These are phyloP conservation scores for Hypoxylon fuscum DNA, from an alignment of 495 filamentous ascomycete genomes.

Conservation along the genomic window DNA sequence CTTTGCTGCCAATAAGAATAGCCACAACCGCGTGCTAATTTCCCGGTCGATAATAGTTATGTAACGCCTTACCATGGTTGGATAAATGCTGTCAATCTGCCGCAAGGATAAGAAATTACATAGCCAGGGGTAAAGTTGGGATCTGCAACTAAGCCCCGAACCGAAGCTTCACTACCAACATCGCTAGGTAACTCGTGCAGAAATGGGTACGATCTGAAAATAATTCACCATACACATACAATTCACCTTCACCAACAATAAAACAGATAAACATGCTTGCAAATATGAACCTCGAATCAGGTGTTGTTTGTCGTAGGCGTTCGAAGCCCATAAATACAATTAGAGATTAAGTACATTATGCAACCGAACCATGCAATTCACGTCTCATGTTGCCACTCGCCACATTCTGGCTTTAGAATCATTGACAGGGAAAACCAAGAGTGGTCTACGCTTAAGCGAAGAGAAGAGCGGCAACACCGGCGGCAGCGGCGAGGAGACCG, in stretches of 20 bases:
- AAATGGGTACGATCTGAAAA: too few species aligned
- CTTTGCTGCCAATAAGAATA: constrained; percentile 7
- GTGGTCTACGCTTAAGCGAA: constrained; percentile 57
- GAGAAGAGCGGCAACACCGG: constrained; percentile 61
- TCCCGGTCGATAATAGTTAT: not conserved
- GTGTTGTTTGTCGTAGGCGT: constrained; percentile 30
- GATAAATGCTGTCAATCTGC: not conserved
- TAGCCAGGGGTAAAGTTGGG: constrained; percentile 1
- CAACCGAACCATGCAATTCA: constrained; percentile 44
- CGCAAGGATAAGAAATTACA: constrained; percentile 33
- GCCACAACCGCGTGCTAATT: constrained; percentile 1
- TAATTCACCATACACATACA: not conserved
- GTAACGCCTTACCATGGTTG: not conserved
- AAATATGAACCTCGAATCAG: constrained; percentile 24
- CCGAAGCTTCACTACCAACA: not conserved
- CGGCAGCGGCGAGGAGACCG: constrained; percentile 57
- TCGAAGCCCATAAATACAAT: constrained; percentile 45
- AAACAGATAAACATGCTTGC: not conserved
- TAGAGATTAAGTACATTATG: constrained; percentile 59
- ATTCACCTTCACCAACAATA: not conserved
- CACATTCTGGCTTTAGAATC: constrained; percentile 36
- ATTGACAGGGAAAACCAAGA: constrained; percentile 37
- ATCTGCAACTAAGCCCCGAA: constrained; percentile 5
- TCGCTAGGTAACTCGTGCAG: too few species aligned
- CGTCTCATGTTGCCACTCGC: constrained; percentile 35